Evolutionary conservation across 2,329 filamentous ascomycete genomes (phyloP), one percentile per base, ranked within the genome.

Genomic region (Tolypocladium album): DNA sequence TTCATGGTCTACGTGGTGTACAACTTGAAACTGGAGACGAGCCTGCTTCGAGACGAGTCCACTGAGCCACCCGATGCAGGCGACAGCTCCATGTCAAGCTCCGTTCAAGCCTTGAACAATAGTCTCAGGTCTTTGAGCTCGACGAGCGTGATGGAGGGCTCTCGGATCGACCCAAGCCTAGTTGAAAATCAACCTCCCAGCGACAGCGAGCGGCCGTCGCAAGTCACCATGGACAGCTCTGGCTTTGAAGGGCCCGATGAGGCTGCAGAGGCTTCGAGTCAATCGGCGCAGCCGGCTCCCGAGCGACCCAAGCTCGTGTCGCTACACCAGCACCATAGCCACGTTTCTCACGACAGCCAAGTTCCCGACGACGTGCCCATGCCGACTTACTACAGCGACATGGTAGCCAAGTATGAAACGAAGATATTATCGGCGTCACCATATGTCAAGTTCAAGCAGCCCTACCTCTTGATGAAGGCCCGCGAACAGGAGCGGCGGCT

Each of bases 1-100:
- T 97, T 99, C 70, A 97, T 99, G 93, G 89, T 95, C 43, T 99
- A 97, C 67, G 95, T 99, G 24, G 92, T 97, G 15, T 99, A 99
- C 75, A 99, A 97, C 67, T 80, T 99, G 58, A 96, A 96, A 70
- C 81, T 99, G 17, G 94, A 99, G 74, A 96, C 94, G 1, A 96
- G 90, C 66, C 78, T 99, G 55, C 90, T 99, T 82, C 84, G 90
- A 58, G 94, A 99, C 71, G 92, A 96, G 67, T 96, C 91, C 66
- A 88, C 96, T 20, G 84, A 92, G 63, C 88, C 95, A 27, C 92
- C 92, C 1, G 81, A 83, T 1, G 82, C 82, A 36, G 77, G 80
- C 11, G 81, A 84, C 3, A 65, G 63, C 40, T 76, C 73, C 1
- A 63, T 75, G 62, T 69, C 74, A 70, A 78, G 69, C 57, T 67